A percentile compares a stretch with the other conserved stretches of the same genome.
Evolutionary conservation across 148 eudicot genomes (phyloP).

Genomic region (Spergularia bocconei): DNA sequence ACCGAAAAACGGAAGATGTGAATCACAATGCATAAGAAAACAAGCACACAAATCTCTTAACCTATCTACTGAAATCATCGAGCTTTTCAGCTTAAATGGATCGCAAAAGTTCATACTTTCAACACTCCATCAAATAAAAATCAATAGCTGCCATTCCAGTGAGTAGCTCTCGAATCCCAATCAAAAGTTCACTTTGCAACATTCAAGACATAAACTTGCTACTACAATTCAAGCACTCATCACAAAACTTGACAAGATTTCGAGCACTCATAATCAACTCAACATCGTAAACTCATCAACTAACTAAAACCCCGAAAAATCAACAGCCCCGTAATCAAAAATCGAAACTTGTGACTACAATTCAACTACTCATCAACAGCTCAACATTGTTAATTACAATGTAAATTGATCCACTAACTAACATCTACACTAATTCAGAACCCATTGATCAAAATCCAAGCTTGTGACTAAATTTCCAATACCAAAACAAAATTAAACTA

Average conservation of each 20-base stretch:
- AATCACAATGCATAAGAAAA: not conserved
- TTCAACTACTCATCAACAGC: conserved; percentile 3
- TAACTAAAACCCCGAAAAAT: not conserved
- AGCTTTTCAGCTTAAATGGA: not conserved
- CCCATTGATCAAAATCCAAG: not conserved
- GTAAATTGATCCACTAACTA: not conserved
- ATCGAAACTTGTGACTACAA: not conserved
- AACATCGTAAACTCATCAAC: not conserved
- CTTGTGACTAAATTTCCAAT: not conserved
- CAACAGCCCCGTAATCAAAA: not conserved
- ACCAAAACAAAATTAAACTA: not conserved
- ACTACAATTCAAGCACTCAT: no score
- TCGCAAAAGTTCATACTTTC: not conserved
- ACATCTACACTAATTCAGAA: not conserved
- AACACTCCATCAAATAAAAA: not conserved
- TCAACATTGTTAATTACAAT: not conserved
- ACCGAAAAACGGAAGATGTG: not conserved
- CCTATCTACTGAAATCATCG: not conserved
- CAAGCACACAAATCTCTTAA: not conserved
- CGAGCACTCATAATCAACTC: no score
- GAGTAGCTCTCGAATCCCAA: not conserved
- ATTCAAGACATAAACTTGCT: not conserved
- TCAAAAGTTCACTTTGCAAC: not conserved
- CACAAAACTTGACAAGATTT: no score
- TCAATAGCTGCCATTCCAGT: not conserved